Evolutionary conservation across 1,284 basidiomycete genomes (phyloP).

Genomic region (Fistulinella cinereoalba): DNA sequence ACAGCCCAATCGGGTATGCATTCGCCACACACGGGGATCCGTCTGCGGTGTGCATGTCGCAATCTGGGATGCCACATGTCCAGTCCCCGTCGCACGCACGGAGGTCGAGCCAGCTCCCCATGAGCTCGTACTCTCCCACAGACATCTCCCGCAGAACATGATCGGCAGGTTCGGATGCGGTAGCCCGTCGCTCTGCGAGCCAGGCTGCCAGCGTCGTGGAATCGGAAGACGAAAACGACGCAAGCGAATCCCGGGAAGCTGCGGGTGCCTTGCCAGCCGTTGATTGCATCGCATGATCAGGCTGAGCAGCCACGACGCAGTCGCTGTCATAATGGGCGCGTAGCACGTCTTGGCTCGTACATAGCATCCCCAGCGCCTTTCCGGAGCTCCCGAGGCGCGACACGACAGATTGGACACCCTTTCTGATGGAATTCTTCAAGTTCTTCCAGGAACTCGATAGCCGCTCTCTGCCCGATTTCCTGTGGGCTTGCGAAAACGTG

Average conservation of each 20-base stretch:
- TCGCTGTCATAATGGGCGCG: slow-evolving; percentile 8
- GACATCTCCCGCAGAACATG: slow-evolving; percentile 33
- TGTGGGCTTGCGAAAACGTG: slow-evolving; percentile 18
- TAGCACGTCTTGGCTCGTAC: slow-evolving; percentile 11
- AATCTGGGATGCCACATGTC: slow-evolving; percentile 30
- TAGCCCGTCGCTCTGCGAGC: slow-evolving; percentile 36
- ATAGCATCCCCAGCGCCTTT: slow-evolving; percentile 8
- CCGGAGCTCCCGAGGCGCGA: slow-evolving; percentile 17
- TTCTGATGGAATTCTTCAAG: slow-evolving; percentile 26
- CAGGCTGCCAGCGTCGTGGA: slow-evolving; percentile 38
- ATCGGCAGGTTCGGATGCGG: slow-evolving; percentile 19
- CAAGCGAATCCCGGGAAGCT: slow-evolving; percentile 18
- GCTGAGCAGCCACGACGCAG: background rate
- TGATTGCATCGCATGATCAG: slow-evolving; percentile 5
- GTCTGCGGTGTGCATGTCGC: slow-evolving; percentile 27
- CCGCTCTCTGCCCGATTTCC: slow-evolving; percentile 22
- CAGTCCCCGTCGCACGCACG: slow-evolving; percentile 19
- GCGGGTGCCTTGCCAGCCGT: background rate
- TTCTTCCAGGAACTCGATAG: slow-evolving; percentile 33
- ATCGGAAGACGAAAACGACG: slow-evolving; percentile 33
- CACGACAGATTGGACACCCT: slow-evolving; percentile 21
- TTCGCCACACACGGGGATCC: slow-evolving; percentile 19
- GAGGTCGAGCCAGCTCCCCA: slow-evolving; percentile 46
- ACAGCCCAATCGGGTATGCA: slow-evolving; percentile 14
- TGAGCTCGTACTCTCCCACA: slow-evolving; percentile 46